Conservation (phyloP, 2,329 filamentous ascomycete genomes). For the Colletotrichum sidae region DNA sequence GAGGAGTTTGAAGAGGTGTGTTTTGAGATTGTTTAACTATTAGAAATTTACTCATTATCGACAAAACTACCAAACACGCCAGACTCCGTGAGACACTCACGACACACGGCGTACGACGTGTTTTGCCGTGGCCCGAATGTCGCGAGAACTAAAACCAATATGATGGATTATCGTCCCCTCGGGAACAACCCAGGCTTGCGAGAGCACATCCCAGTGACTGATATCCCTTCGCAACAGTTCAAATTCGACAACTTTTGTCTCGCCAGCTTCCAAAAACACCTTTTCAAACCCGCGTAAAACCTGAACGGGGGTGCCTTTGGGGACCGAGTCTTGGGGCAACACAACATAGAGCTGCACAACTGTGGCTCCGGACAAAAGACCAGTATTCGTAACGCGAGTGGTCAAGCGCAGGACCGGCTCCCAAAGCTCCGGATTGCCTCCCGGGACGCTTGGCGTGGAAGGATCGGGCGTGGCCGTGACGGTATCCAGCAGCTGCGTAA, state of each 20-base stretch:
- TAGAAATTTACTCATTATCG: background rate
- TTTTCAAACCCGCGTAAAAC: slow-evolving; percentile 77
- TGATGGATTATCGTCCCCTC: slow-evolving; percentile 54
- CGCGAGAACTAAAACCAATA: slow-evolving; percentile 47
- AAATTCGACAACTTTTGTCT: slow-evolving; percentile 61
- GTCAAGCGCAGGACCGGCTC: slow-evolving; percentile 62
- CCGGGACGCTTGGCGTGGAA: slow-evolving; percentile 51
- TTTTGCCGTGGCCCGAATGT: slow-evolving; percentile 18
- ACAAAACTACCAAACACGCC: background rate
- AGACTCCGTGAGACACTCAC: background rate
- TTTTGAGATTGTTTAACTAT: slow-evolving; percentile 3
- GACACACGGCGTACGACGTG: slow-evolving; percentile 4
- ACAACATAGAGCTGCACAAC: slow-evolving; percentile 72
- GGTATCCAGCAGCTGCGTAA: slow-evolving; percentile 47
- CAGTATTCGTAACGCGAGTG: slow-evolving; percentile 74
- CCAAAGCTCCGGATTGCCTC: slow-evolving; percentile 59
- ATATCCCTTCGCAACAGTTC: slow-evolving; percentile 70
- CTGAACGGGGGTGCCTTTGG: slow-evolving; percentile 56
- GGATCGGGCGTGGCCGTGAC: slow-evolving; percentile 52
- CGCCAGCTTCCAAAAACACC: slow-evolving; percentile 60
- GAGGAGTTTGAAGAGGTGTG: background rate
- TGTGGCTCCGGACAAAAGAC: slow-evolving; percentile 69
- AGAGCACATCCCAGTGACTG: slow-evolving; percentile 72
- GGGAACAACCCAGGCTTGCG: slow-evolving; percentile 70
- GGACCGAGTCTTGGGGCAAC: slow-evolving; percentile 45